Evolutionary conservation across 768 basidiomycete species (phyloP), one percentile per base, ranked within the genome.

Genomic region (Mycena sanguinolenta): DNA sequence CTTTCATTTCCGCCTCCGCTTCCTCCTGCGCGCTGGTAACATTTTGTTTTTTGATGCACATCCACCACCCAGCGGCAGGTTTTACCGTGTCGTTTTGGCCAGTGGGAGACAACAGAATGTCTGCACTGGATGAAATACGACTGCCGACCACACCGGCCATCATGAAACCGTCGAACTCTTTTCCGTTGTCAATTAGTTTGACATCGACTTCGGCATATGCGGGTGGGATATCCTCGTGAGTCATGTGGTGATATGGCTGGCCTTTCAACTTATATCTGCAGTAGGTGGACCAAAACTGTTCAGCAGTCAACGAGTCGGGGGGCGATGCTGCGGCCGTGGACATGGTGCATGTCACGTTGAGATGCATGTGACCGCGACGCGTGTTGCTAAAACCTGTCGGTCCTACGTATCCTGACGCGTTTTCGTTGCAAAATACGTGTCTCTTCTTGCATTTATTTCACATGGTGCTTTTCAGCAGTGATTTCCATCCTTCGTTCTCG

Each of bases 161-260:
- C 61, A 82, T 71, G 65, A 76, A 67, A 50, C 75, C 77, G 54
- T 80, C 70, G 32, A 77, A 53, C 30, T 65, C 13, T 30, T 73
- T 39, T 10, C 79, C 80, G 44, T 75, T 73, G 25, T 82, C 77
- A 6, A 73, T 72, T 55, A 81, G 54, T 54, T 58, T 69, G n/a
- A 82, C 78, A 17, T 80, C 72, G 57, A 81, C 19, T 44, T 75
- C 74, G 28, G 66, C 75, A 50, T 75, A 79, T 23, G 78, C 82
- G 42, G 74, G 73, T 5, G 80, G 82, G 2, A 83, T 64, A 36
- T 44, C 12, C 21, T 6, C 9, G 7, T 14, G 27, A 9, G 17
- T 23, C 21, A 69, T 38, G 2, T 30, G 73, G 36, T 62, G 66
- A 30, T 58, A 62, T 13, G 58, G 53, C 5, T 53, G 36, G n/a